These are phyloP conservation scores for Vitis vinifera DNA, from an alignment of 164 flowering plant species.

Conservation along the genomic window DNA sequence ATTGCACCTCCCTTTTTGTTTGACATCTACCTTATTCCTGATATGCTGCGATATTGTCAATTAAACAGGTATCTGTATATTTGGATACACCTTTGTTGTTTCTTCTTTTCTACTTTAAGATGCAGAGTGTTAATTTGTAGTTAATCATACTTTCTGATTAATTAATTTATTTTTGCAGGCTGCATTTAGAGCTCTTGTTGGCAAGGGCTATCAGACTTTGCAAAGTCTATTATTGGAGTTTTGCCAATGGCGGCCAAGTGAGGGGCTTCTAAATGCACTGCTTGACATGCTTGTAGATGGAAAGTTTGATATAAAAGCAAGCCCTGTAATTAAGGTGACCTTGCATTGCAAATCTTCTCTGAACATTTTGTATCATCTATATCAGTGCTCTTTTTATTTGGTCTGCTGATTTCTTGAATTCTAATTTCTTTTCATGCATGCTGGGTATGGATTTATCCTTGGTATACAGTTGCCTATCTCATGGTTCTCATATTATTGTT, in stretches of 20 bases:
- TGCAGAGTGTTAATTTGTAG: not conserved
- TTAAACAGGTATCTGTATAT: not conserved
- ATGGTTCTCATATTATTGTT: slow-evolving; percentile 7
- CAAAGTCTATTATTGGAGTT: slow-evolving; percentile 88
- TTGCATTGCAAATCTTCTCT: not conserved
- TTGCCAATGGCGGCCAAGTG: slow-evolving; percentile 73
- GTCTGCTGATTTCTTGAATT: not conserved
- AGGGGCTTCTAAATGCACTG: slow-evolving; percentile 70
- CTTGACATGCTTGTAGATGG: slow-evolving; percentile 99
- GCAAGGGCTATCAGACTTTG: slow-evolving; percentile 83
- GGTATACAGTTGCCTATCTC: not conserved
- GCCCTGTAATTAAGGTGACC: slow-evolving; percentile 71
- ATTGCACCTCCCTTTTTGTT: not conserved
- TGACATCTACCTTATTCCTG: not conserved
- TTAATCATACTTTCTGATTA: not conserved
- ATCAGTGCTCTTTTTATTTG: no score
- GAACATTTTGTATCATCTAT: not conserved
- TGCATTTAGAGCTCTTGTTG: slow-evolving; percentile 90
- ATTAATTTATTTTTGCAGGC: slow-evolving; percentile 44
- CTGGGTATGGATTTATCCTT: not conserved
- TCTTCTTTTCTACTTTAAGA: not conserved
- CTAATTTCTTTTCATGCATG: not conserved
- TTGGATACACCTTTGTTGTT: not conserved
- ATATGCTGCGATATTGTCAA: not conserved
- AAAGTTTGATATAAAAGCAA: slow-evolving; percentile 59